phyloP scores from a whole-genome alignment of 371 early-diverging fungal species.

The Batrachochytrium dendrobatidis region DNA sequence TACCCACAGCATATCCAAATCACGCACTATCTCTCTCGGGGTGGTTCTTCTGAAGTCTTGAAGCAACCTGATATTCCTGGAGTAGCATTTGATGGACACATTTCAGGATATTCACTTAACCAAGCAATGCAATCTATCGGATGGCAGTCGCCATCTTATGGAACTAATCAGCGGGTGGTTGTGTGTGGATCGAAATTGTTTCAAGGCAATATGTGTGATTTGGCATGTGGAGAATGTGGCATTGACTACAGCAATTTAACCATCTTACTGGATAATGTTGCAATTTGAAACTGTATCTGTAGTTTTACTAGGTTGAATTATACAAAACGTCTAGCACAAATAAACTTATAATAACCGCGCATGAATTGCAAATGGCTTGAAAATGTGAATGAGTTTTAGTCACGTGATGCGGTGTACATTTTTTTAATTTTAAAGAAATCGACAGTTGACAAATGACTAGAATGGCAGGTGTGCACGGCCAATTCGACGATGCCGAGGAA shows the following conservation, averaged over 20 bases:
- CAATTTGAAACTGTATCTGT: background rate
- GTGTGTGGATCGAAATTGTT: conserved; percentile 2
- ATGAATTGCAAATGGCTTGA: too few relatives aligned
- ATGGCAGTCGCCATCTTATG: background rate
- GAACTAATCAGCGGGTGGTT: background rate
- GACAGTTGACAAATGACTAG: too few relatives aligned
- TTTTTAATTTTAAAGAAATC: too few relatives aligned
- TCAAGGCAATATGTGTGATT: conserved; percentile 2
- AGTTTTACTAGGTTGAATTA: too few relatives aligned
- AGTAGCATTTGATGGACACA: background rate
- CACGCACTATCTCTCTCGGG: conserved; percentile 17
- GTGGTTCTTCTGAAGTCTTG: background rate
- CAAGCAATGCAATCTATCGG: background rate
- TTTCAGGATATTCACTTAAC: background rate
- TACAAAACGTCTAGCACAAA: too few relatives aligned
- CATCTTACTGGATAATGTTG: background rate
- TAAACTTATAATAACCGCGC: too few relatives aligned
- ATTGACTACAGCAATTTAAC: background rate
- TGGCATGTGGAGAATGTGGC: background rate
- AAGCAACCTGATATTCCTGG: background rate
- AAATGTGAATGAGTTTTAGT: too few relatives aligned
- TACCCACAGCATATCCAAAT: conserved; percentile 18
- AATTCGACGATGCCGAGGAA: conserved; percentile 24
- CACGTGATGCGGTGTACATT: too few relatives aligned
- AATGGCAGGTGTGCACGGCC: conserved; percentile 19